Evolutionary conservation across 352 stramenopile genomes (phyloP).

Genomic region (Pythium vanterpoolii): DNA sequence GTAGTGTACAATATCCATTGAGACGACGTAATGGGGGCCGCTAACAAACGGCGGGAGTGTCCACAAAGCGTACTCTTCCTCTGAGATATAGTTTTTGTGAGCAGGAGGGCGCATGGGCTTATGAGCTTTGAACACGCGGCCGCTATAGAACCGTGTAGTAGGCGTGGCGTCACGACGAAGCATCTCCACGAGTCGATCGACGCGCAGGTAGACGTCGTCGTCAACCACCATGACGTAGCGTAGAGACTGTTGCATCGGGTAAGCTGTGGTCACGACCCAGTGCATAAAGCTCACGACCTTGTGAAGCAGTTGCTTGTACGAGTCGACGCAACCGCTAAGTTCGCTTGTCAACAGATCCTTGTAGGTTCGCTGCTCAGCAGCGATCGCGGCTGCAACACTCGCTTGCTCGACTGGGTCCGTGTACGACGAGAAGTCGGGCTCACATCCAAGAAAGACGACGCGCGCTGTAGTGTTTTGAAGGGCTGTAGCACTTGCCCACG

Average conservation of each 20-base stretch:
- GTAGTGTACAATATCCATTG: conserved; percentile 25
- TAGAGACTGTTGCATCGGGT: conserved; percentile 3
- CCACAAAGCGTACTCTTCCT: conserved; percentile 20
- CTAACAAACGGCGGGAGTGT: conserved; percentile 30
- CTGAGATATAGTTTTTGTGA: conserved; percentile 21
- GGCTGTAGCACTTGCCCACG: conserved; percentile 21
- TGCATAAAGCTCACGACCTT: conserved; percentile 54
- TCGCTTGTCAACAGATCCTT: conserved; percentile 49
- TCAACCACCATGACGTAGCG: conserved; percentile 42
- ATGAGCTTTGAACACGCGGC: conserved; percentile 21
- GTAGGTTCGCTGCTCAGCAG: conserved; percentile 32
- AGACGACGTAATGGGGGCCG: conserved; percentile 40
- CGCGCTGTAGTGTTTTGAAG: conserved; percentile 9
- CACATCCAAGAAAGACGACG: conserved; percentile 42
- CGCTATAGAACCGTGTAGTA: conserved; percentile 22
- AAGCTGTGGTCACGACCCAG: neutral
- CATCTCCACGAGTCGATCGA: conserved; percentile 1
- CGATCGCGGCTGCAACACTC: neutral
- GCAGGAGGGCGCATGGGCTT: neutral
- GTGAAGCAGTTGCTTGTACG: conserved; percentile 40
- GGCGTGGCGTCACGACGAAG: neutral
- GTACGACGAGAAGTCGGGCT: conserved; percentile 6
- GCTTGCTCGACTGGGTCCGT: neutral
- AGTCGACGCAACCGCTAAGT: conserved; percentile 37
- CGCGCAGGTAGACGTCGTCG: conserved; percentile 44